A percentile compares a stretch with the other conserved stretches of the same genome.
phyloP scores from a whole-genome alignment of 352 stramenopile species.

The Globisporangium camurandrum region DNA sequence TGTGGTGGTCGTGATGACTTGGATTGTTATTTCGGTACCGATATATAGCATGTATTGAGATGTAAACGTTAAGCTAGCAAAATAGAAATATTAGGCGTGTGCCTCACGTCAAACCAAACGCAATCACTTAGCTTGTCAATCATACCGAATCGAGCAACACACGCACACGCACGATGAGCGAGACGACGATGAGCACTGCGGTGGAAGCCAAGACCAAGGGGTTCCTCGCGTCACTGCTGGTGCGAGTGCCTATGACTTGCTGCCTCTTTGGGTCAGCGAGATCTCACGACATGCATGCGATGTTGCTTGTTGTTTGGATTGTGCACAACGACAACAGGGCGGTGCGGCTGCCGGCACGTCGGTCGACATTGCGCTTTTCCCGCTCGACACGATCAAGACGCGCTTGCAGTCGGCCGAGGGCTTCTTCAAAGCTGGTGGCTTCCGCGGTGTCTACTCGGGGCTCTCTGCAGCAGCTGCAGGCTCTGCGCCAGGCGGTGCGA shows the following conservation, averaged over 20 bases:
- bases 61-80: too few species aligned
- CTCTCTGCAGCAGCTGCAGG: constrained; percentile 87
- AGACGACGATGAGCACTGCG: constrained; percentile 4
- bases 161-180: constrained; percentile 4
- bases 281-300: too few species aligned
- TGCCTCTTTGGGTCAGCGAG: too few species aligned
- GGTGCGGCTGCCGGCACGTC: constrained; percentile 94
- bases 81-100: neutral
- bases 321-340: constrained; percentile 44
- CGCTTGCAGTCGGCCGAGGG: constrained; percentile 94
- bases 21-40: neutral
- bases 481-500: constrained; percentile 85
- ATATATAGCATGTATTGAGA: too few species aligned
- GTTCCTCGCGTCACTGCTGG: constrained; percentile 62
- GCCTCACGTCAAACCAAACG: neutral
- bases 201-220: constrained; percentile 38
- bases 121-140: neutral
- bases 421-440: constrained; percentile 96
- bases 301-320: neutral
- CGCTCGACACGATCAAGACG: constrained; percentile 98
- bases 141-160: neutral
- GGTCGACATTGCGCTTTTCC: constrained; percentile 98
- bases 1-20: neutral
- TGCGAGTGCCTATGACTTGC: constrained; percentile 15
- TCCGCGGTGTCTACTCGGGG: constrained; percentile 90